These are phyloP conservation scores for Skeletonema tropicum DNA, from an alignment of 108 stramenopile species.

Conservation along the genomic window DNA sequence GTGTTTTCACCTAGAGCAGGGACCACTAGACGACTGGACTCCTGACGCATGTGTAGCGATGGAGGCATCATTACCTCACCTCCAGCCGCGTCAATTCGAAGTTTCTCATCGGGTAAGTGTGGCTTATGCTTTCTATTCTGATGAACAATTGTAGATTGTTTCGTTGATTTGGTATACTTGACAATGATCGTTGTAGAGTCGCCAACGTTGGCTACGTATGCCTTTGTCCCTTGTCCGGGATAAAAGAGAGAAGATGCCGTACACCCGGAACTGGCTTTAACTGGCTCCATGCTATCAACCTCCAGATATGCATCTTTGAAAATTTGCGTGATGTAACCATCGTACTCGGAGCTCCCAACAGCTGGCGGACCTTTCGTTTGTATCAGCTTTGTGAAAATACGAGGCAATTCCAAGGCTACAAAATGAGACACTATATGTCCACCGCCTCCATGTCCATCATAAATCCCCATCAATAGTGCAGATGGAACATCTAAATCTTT, in stretches of 20 bases:
- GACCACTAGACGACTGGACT: slow-evolving; percentile 51
- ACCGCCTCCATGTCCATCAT: slow-evolving; percentile 76
- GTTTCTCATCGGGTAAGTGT: slow-evolving; percentile 59
- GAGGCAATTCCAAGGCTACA: slow-evolving; percentile 55
- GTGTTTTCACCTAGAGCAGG: slow-evolving; percentile 26
- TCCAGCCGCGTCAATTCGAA: slow-evolving; percentile 65
- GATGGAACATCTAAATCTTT: neutral
- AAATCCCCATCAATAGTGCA: slow-evolving; percentile 64
- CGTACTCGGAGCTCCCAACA: slow-evolving; percentile 13
- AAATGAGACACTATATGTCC: slow-evolving; percentile 70
- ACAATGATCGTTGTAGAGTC: slow-evolving; percentile 69
- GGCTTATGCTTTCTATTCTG: slow-evolving; percentile 66
- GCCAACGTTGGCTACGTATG: slow-evolving; percentile 78
- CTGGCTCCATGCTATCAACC: slow-evolving; percentile 53
- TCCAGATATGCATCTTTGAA: slow-evolving; percentile 61
- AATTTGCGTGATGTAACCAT: slow-evolving; percentile 25
- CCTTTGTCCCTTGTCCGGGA: slow-evolving; percentile 52
- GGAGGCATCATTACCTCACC: slow-evolving; percentile 62
- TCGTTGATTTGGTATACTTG: slow-evolving; percentile 26
- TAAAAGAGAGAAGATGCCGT: slow-evolving; percentile 73
- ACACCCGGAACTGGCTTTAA: slow-evolving; percentile 55
- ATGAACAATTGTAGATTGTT: slow-evolving; percentile 53
- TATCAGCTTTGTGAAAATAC: slow-evolving; percentile 48
- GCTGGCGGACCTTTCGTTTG: slow-evolving; percentile 5
- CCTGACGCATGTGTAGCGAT: slow-evolving; percentile 13